These are phyloP conservation scores for Cairneyella variabilis DNA, from an alignment of 495 filamentous ascomycete genomes.

Conservation along the genomic window DNA sequence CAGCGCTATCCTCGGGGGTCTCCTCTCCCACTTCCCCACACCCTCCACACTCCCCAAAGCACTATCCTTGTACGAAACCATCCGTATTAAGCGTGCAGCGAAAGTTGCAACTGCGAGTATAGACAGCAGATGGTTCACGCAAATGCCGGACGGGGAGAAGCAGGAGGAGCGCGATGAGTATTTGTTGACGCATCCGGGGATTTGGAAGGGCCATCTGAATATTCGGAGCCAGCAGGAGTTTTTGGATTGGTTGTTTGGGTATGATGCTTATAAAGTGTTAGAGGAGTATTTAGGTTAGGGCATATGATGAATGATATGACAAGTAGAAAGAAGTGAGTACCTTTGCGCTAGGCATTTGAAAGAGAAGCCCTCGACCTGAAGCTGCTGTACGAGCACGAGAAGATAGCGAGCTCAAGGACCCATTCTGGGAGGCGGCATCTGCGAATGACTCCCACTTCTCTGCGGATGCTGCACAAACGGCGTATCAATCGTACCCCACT, in stretches of 20 bases:
- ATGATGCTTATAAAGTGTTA: conserved; percentile 21
- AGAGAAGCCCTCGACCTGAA: too few relatives aligned
- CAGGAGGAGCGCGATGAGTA: conserved; percentile 46
- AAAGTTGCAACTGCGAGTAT: conserved; percentile 49
- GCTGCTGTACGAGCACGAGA: too few relatives aligned
- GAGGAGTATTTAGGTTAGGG: conserved; percentile 3
- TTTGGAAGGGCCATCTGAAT: conserved; percentile 18
- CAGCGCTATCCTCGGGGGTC: conserved; percentile 37
- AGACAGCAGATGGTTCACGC: conserved; percentile 49
- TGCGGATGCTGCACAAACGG: conserved; percentile 14
- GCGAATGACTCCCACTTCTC: background rate
- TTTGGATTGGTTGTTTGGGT: conserved; percentile 24
- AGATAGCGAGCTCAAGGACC: background rate
- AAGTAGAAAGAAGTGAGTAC: too few relatives aligned
- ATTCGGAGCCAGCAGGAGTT: conserved; percentile 21
- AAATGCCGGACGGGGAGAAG: conserved; percentile 47
- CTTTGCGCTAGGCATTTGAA: too few relatives aligned
- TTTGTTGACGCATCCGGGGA: conserved; percentile 28
- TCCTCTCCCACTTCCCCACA: conserved; percentile 28
- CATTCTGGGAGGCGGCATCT: conserved; percentile 1
- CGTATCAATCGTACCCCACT: conserved; percentile 20
- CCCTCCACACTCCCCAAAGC: conserved; percentile 42
- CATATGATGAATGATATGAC: background rate
- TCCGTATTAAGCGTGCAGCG: conserved; percentile 49
- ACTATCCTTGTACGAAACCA: conserved; percentile 49